Conservation (phyloP, 2,329 filamentous ascomycete genomes). For the Fusarium liriodendri region DNA sequence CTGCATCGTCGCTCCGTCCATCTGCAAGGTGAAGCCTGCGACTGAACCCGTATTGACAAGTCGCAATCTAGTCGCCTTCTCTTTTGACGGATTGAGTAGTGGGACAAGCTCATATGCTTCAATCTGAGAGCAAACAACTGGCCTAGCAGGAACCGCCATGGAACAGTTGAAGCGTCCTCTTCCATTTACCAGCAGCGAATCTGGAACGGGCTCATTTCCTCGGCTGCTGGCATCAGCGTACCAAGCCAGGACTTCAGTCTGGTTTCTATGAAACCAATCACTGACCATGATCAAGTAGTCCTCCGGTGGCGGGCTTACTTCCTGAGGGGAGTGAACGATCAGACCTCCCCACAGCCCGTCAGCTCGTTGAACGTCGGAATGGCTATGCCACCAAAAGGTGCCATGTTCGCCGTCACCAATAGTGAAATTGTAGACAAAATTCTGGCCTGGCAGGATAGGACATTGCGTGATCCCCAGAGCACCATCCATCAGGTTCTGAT, state of each 20-base stretch:
- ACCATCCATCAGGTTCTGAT: not conserved
- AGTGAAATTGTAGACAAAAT: not conserved
- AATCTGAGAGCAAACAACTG: slow-evolving; percentile 16
- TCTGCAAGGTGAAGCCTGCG: not conserved
- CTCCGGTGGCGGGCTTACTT: not conserved
- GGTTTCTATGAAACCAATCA: slow-evolving; percentile 48
- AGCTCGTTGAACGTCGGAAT: not conserved
- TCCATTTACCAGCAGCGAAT: slow-evolving; percentile 51
- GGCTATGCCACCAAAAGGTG: not conserved
- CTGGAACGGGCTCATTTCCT: slow-evolving; percentile 54
- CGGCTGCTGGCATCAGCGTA: slow-evolving; percentile 41
- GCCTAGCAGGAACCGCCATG: slow-evolving; percentile 42
- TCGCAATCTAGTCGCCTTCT: not conserved
- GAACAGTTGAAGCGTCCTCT: slow-evolving; percentile 46
- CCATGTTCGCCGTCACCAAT: not conserved
- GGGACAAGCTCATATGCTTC: not conserved
- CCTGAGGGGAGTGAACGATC: not conserved
- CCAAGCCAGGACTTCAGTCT: slow-evolving; percentile 48
- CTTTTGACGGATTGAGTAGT: not conserved
- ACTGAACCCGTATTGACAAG: not conserved
- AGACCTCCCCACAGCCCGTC: not conserved
- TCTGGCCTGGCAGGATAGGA: not conserved
- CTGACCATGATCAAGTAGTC: slow-evolving; percentile 42
- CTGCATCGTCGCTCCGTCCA: not conserved
- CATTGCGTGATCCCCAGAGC: not conserved